Base-by-base conservation (phyloP, 352 stramenopile genomes). In the Pythium myriotylum region DNA sequence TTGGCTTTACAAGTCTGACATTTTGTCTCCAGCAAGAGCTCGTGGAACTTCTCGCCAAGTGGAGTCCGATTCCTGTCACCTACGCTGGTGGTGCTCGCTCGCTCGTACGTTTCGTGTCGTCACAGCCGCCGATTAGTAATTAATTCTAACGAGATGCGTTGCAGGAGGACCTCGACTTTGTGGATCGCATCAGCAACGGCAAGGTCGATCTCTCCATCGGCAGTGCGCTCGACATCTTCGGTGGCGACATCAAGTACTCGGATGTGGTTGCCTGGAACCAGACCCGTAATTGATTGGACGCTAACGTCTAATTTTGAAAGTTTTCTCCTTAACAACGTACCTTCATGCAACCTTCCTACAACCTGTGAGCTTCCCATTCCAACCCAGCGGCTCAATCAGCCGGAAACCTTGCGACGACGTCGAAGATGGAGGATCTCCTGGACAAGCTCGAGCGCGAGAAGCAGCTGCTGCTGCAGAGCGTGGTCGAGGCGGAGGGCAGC, bases 191-290 rank as follows among this genome's bases (percentile, higher is more conserved):
- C 26, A 95, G 96, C 48, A 79, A 86, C 13, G 91, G 95, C 65
- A 97, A 94, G 59, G 96, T 99, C 22, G 96, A 99, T 68, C 81
- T 98, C n/a, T 99, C 97, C 6, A 98, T 99, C 68, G 97, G 97
- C 16, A 99, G 95, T 72, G 97, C 96, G 1, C 81, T 99, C 33
- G 95, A 98, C 82, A 98, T 97, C 55, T 99, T 99, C 71, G 96
- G 96, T 43, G 96, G 96, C 39, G 78, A 96, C 57, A 91, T 99
- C 49, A 68, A 70, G 37, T 99, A 98, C 70, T 79, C 91, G 10
- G 91, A 98, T 45, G 96, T 99, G 20, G 88, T 99, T 20, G 74
- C 70, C 37, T 99, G 94, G 95, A 86, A 98, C 53, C 61, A 69
- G 39, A 32, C 54, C 23, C 48, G 46, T 58, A 68, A 68, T 48